Conservation (phyloP, 2,329 filamentous ascomycete genomes). For the Aspergillus oerlinghausenensis region DNA sequence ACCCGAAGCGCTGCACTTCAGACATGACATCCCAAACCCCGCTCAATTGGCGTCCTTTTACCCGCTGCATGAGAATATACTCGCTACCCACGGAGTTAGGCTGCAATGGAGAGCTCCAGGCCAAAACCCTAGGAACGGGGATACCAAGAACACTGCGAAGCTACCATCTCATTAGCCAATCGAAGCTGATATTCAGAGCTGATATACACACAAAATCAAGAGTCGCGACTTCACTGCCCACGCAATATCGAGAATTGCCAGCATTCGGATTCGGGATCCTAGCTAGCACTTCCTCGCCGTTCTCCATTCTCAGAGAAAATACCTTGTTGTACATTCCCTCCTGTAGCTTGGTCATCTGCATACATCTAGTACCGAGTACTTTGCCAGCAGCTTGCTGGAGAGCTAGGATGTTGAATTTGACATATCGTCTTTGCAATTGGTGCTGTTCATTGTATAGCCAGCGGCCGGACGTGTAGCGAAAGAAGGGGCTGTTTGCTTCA, state of each 20-base stretch:
- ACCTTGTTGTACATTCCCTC: conserved; percentile 21
- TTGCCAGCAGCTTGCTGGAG: conserved; percentile 25
- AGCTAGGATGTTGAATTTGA: conserved; percentile 30
- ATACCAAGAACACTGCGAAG: background rate
- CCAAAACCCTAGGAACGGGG: background rate
- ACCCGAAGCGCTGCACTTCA: conserved; percentile 16
- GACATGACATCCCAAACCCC: conserved; percentile 24
- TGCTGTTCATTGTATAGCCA: conserved; percentile 32
- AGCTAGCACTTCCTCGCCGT: conserved; percentile 11
- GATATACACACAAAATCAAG: conserved; percentile 16
- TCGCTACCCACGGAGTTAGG: conserved; percentile 1
- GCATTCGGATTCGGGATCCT: conserved; percentile 16
- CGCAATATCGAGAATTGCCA: conserved; percentile 9
- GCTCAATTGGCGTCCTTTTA: conserved; percentile 23
- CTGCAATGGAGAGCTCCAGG: background rate
- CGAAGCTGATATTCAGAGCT: too few species aligned
- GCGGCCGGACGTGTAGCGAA: conserved; percentile 26
- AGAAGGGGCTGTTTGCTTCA: conserved; percentile 6
- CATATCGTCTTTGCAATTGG: conserved; percentile 25
- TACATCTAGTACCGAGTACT: conserved; percentile 21
- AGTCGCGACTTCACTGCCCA: conserved; percentile 21
- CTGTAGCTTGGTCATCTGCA: conserved; percentile 27
- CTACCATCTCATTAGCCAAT: background rate
- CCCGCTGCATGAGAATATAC: conserved; percentile 15
- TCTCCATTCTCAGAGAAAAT: conserved; percentile 22